phyloP scores from a whole-genome alignment of 805 yeast genomes.

The Lachancea cidri region DNA sequence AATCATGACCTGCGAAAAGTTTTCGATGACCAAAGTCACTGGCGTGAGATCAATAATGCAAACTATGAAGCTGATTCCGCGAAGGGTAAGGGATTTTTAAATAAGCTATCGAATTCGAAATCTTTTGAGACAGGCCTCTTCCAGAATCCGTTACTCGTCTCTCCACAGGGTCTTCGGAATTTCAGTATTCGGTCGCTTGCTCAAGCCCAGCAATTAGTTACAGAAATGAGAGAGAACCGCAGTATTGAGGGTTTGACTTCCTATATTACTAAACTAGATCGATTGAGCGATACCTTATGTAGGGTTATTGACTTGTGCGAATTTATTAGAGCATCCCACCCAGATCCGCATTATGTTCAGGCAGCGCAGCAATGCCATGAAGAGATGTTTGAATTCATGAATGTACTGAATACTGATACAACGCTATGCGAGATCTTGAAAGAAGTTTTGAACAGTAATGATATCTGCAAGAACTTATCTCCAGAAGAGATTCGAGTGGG shows the following conservation, averaged over 20 bases:
- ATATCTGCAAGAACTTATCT: conserved; percentile 37
- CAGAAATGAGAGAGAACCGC: conserved; percentile 46
- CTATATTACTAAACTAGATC: conserved; percentile 67
- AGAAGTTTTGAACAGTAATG: conserved; percentile 41
- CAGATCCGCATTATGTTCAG: conserved; percentile 58
- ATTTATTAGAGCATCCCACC: conserved; percentile 85
- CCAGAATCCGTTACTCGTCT: conserved; percentile 59
- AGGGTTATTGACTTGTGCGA: conserved; percentile 93
- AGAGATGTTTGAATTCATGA: conserved; percentile 89
- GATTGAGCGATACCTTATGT: conserved; percentile 82
- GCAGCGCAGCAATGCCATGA: conserved; percentile 90
- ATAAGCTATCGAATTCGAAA: conserved; percentile 1
- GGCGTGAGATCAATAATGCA: conserved; percentile 45
- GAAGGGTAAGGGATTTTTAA: conserved; percentile 6
- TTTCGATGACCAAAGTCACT: conserved; percentile 58
- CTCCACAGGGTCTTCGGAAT: conserved; percentile 63
- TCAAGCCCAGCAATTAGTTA: conserved; percentile 59
- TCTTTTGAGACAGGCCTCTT: conserved; percentile 57
- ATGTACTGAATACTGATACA: conserved; percentile 77
- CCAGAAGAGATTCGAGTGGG: conserved; percentile 83
- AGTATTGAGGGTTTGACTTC: conserved; percentile 39
- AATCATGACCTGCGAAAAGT: conserved; percentile 29
- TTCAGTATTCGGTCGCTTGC: conserved; percentile 63
- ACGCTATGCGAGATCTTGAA: conserved; percentile 59
- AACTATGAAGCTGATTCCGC: conserved; percentile 11